Evolutionary conservation across 1,284 basidiomycete species (phyloP).

Genomic region (Athelia sp.): DNA sequence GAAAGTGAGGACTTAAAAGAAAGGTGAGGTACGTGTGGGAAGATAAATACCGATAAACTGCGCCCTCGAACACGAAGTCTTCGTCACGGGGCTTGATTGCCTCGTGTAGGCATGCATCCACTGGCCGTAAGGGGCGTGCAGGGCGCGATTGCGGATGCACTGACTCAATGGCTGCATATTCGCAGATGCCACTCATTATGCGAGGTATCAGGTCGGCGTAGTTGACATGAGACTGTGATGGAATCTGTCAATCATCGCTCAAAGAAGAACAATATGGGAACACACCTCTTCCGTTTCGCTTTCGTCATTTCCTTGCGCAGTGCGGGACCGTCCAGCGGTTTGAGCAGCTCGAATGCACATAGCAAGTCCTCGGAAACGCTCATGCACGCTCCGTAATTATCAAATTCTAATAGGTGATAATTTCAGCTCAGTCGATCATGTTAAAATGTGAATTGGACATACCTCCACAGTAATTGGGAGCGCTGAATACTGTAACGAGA

Average conservation of each 20-base stretch:
- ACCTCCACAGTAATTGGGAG: constrained; percentile 97
- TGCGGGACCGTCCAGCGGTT: constrained; percentile 93
- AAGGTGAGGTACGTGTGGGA: too few relatives aligned
- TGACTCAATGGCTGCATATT: neutral
- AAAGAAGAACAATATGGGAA: neutral
- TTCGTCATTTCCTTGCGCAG: constrained; percentile 99
- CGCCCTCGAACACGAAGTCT: too few relatives aligned
- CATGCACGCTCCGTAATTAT: constrained; percentile 97
- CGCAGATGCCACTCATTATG: neutral
- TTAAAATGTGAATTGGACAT: constrained; percentile 26
- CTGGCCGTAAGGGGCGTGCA: too few relatives aligned
- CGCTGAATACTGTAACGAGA: constrained; percentile 97
- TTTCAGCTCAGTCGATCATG: constrained; percentile 2
- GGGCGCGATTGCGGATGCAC: too few relatives aligned
- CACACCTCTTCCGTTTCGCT: constrained; percentile 92
- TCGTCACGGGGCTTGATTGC: too few relatives aligned
- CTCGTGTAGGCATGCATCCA: too few relatives aligned
- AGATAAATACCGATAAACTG: too few relatives aligned
- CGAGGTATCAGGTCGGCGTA: neutral
- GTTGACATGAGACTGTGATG: neutral
- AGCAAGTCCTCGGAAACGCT: constrained; percentile 96
- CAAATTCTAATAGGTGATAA: constrained; percentile 63
- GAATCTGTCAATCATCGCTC: neutral
- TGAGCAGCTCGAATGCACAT: constrained; percentile 96
- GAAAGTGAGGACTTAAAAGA: too few relatives aligned